Base-by-base conservation (phyloP, 768 basidiomycete species). In the Russula olivacea region DNA sequence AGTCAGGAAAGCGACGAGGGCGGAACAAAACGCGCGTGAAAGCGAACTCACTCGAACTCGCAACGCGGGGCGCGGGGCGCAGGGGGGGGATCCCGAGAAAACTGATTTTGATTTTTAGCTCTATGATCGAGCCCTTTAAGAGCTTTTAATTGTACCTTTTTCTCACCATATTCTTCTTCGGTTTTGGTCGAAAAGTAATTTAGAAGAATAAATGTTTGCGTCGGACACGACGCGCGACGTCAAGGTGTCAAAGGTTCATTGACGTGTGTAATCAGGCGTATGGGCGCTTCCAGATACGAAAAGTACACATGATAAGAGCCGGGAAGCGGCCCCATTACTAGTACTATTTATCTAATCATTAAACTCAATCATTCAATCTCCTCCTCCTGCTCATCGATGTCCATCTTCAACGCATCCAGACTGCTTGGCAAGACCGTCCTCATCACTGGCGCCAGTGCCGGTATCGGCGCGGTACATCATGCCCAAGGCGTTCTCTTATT, bases 371-470 rank as follows among this genome's bases (percentile, higher is more conserved):
- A 9, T n/a, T n/a, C n/a, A n/a, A n/a, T n/a, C n/a, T n/a, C n/a
- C n/a, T n/a, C 17, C n/a, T 11, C 45, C 45, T 45, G 10, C 45
- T 45, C 68, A 70, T 70, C 64, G 58, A 91, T 91, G 89, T 87
- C 89, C 36, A 74, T 93, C 57, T 93, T 93, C 82, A 89, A 88
- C 72, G 79, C 87, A 48, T 82, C 88, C 56, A 85, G 88, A 69
- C 76, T 93, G n/a, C 72, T 87, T 45, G 88, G 88, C 69, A 93
- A 93, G 75, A 91, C 86, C 38, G 88, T 93, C 61, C 81, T 96
- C 55, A 81, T 96, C 64, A 96, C 93, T 32, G 93, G 93, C 23
- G 93, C 93, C 4, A 91, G 89, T 72, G 83, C 87, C 48, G 93
- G 93, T 49, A 96, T 96, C 66, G 93, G 93, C 60, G 88, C 91